phyloP scores from a whole-genome alignment of 129 eudicot species.

The Sambucus nigra region DNA sequence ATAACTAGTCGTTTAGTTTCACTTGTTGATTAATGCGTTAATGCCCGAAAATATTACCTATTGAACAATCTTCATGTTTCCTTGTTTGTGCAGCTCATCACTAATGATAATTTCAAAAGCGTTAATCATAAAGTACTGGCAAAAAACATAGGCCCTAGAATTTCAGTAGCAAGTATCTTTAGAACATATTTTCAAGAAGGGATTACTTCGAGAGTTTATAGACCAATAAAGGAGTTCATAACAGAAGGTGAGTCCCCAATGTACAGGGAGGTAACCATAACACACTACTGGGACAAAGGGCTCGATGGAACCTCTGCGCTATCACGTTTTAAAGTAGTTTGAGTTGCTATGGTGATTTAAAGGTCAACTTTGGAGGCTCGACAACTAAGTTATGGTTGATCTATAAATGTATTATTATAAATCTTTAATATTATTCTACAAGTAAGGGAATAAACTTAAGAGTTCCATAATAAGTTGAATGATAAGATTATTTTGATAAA shows the following conservation, averaged over 20 bases:
- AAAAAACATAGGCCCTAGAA: constrained; percentile 19
- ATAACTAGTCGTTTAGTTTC: background rate
- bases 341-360: background rate
- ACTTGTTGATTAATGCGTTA: background rate
- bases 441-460: no score
- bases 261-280: constrained; percentile 14
- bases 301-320: constrained; percentile 15
- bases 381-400: background rate
- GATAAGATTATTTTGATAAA: no score
- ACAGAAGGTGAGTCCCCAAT: constrained; percentile 24
- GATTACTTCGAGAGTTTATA: constrained; percentile 13
- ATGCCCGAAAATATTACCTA: background rate
- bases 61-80: background rate
- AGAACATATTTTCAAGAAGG: constrained; percentile 20
- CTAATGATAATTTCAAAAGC: constrained; percentile 41
- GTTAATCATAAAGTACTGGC: constrained; percentile 38
- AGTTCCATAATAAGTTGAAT: no score
- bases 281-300: constrained; percentile 11
- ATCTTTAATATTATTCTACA: no score
- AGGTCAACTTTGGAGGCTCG: background rate
- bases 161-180: constrained; percentile 43
- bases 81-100: constrained; percentile 23
- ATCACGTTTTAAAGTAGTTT: background rate
- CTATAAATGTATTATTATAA: no score
- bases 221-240: constrained; percentile 50